These are phyloP conservation scores for Acacia confusa DNA, from an alignment of 306 rosid genomes.

Conservation along the genomic window DNA sequence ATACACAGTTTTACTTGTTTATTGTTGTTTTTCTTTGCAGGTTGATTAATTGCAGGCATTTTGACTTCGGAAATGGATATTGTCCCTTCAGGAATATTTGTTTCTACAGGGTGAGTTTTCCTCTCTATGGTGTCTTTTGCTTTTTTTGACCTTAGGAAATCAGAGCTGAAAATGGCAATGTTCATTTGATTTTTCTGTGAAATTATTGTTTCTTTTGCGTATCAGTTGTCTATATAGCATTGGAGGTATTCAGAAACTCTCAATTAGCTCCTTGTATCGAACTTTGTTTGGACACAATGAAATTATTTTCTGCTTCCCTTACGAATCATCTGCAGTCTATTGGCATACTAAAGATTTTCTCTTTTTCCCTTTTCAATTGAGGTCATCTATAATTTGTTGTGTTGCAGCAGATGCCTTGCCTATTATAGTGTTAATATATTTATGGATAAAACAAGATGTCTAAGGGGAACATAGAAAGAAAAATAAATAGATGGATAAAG, in stretches of 20 bases:
- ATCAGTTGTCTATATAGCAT: not conserved
- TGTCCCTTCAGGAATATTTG: slow-evolving; percentile 87
- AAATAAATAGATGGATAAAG: not conserved
- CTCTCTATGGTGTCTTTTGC: not conserved
- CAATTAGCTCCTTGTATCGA: not conserved
- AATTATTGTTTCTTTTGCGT: not conserved
- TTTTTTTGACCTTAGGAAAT: not conserved
- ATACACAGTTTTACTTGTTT: not conserved
- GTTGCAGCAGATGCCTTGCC: not conserved
- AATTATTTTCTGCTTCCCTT: not conserved
- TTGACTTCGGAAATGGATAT: slow-evolving; percentile 80
- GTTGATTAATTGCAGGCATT: slow-evolving; percentile 93
- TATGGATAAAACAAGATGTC: not conserved
- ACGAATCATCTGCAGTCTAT: not conserved
- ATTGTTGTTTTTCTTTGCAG: slow-evolving; percentile 39
- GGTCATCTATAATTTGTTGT: not conserved
- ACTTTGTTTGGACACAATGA: not conserved
- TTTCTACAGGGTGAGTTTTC: slow-evolving; percentile 68
- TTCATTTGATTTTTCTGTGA: slow-evolving; percentile 10
- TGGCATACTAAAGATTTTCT: not conserved
- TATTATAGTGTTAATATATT: not conserved
- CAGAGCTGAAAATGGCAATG: not conserved
- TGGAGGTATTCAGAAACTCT: not conserved
- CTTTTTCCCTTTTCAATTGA: not conserved
- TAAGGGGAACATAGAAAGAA: not conserved